Percentiles rank a stretch among this genome's conserved stretches.
These are phyloP conservation scores for Pyrenopolyporus hunteri DNA, from an alignment of 495 filamentous ascomycete genomes.

Conservation along the genomic window DNA sequence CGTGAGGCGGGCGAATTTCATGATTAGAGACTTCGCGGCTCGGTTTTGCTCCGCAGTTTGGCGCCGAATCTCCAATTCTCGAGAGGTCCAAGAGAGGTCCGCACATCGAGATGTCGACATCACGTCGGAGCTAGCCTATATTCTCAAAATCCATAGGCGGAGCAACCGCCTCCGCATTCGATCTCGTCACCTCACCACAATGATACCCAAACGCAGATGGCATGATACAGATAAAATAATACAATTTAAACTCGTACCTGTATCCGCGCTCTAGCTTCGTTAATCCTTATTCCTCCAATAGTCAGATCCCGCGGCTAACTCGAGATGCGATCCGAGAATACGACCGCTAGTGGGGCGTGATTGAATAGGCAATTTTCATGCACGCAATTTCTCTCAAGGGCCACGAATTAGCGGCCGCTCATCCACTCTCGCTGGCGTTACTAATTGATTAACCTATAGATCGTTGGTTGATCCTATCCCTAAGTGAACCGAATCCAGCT, in stretches of 20 bases:
- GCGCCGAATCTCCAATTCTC: not conserved
- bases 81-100: not conserved
- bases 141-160: constrained; percentile 24
- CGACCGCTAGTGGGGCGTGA: not conserved
- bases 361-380: too few species aligned
- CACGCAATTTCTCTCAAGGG: not conserved
- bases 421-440: not conserved
- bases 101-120: not conserved
- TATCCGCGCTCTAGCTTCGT: not conserved
- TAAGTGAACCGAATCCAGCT: not conserved
- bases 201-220: too few species aligned
- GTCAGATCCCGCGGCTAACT: constrained; percentile 4
- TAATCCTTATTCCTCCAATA: not conserved
- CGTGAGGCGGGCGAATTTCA: constrained; percentile 4
- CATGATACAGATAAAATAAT: constrained; percentile 11
- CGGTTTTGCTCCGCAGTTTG: not conserved
- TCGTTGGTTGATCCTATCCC: not conserved
- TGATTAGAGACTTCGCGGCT: not conserved
- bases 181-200: constrained; percentile 22
- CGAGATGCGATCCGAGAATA: not conserved
- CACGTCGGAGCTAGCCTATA: constrained; percentile 1
- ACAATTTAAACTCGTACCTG: not conserved
- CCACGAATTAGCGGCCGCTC: not conserved
- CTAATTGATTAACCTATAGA: constrained; percentile 6
- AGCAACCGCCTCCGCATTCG: constrained; percentile 20